A percentile compares a stretch with the other conserved stretches of the same genome.
phyloP scores from a whole-genome alignment of 192 early-diverging fungal species.

The Podila minutissima region DNA sequence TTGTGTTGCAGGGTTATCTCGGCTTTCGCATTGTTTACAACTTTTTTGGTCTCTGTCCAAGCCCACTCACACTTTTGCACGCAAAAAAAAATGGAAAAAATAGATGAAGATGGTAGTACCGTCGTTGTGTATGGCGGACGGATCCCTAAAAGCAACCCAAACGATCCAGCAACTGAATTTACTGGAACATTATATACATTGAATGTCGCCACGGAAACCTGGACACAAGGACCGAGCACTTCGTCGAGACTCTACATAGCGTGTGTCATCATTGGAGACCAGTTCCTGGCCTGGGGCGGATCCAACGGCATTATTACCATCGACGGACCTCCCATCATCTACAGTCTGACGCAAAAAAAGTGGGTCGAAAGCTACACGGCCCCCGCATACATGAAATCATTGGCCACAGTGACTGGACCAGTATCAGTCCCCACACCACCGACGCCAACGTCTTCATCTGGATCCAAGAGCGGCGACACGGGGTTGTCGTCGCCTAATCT shows the following conservation, averaged over 20 bases:
- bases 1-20: no score
- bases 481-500: not conserved
- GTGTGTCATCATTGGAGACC: slow-evolving; percentile 4
- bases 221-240: not conserved
- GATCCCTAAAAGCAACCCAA: not conserved
- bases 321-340: not conserved
- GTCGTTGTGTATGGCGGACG: slow-evolving; percentile 12
- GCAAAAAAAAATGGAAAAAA: not conserved
- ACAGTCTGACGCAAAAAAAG: not conserved
- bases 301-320: not conserved
- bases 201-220: not conserved
- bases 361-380: slow-evolving; percentile 5
- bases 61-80: not conserved
- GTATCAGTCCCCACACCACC: not conserved
- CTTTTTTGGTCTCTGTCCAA: not conserved
- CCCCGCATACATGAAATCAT: not conserved
- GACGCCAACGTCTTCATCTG: not conserved
- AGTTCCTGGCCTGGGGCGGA: slow-evolving; percentile 14
- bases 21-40: no score
- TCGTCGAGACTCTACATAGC: not conserved
- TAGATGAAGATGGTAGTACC: slow-evolving; percentile 6
- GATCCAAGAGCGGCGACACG: not conserved
- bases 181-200: not conserved
- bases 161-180: not conserved
- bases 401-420: not conserved